phyloP scores from a whole-genome alignment of 768 basidiomycete genomes.

The Tricholoma sp. region DNA sequence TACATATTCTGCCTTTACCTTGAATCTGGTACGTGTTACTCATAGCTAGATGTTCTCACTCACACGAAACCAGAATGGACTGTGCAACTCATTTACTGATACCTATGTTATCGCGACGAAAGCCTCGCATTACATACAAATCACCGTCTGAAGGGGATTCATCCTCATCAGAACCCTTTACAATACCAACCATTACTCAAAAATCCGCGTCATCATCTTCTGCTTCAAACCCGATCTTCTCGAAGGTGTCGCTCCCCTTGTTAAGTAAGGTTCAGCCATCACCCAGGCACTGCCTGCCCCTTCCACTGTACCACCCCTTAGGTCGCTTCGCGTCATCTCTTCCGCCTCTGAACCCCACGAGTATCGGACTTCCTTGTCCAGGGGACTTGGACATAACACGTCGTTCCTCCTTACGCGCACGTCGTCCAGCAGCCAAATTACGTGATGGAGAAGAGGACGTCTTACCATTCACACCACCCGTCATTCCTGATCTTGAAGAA shows the following conservation, averaged over 20 bases:
- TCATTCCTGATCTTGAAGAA: conserved; percentile 32
- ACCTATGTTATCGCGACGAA: conserved; percentile 38
- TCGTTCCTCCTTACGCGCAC: conserved; percentile 40
- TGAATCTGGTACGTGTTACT: background rate
- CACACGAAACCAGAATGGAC: background rate
- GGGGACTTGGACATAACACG: conserved; percentile 36
- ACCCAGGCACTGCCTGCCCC: conserved; percentile 25
- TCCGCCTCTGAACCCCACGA: conserved; percentile 54
- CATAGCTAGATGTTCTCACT: background rate
- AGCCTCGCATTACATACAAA: conserved; percentile 53
- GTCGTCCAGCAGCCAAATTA: conserved; percentile 43
- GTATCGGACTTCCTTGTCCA: conserved; percentile 51
- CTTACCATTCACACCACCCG: conserved; percentile 20
- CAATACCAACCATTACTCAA: conserved; percentile 3
- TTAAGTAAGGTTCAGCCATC: background rate
- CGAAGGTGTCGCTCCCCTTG: background rate
- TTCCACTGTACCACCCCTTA: conserved; percentile 67
- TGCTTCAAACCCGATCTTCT: conserved; percentile 1
- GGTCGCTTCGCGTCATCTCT: conserved; percentile 60
- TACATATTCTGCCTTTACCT: background rate
- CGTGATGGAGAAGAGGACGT: conserved; percentile 41
- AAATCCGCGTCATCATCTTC: conserved; percentile 10
- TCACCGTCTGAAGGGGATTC: conserved; percentile 41
- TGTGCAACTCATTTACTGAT: background rate
- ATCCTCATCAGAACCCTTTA: conserved; percentile 8